Conservation (phyloP, 495 filamentous ascomycete species). For the Trichoderma erinaceum region DNA sequence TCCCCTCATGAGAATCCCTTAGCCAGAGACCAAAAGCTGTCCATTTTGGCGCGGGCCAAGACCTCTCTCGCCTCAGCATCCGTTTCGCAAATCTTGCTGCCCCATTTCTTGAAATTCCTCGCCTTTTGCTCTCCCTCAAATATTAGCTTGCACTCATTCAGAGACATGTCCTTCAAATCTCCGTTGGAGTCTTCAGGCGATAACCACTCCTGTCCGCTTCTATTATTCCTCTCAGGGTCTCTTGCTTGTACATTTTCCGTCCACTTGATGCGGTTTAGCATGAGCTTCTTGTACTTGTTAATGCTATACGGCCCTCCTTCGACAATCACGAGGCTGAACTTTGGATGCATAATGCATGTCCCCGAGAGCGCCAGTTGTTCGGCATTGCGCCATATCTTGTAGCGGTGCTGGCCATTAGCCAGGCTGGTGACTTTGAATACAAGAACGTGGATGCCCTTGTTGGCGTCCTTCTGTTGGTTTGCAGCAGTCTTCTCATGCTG, state of each 20-base stretch:
- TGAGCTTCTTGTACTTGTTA: slow-evolving; percentile 73
- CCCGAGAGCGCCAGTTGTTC: slow-evolving; percentile 82
- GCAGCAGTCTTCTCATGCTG: slow-evolving; percentile 73
- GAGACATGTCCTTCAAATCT: slow-evolving; percentile 67
- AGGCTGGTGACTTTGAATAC: slow-evolving; percentile 87
- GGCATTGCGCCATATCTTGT: slow-evolving; percentile 86
- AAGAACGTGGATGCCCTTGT: slow-evolving; percentile 72
- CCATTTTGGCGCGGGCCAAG: slow-evolving; percentile 75
- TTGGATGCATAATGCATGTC: slow-evolving; percentile 81
- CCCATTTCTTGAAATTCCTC: slow-evolving; percentile 78
- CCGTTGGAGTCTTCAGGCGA: slow-evolving; percentile 73
- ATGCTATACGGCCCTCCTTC: slow-evolving; percentile 82
- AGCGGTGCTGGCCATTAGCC: slow-evolving; percentile 84
- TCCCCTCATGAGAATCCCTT: slow-evolving; percentile 41
- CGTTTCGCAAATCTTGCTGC: slow-evolving; percentile 76
- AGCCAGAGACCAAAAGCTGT: slow-evolving; percentile 92
- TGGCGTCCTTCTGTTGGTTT: slow-evolving; percentile 83
- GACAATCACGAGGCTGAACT: slow-evolving; percentile 80
- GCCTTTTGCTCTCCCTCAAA: slow-evolving; percentile 83
- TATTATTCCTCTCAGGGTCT: slow-evolving; percentile 43
- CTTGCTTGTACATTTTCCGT: slow-evolving; percentile 73
- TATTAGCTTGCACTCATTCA: slow-evolving; percentile 72
- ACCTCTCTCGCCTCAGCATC: slow-evolving; percentile 81
- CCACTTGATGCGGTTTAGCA: slow-evolving; percentile 92
- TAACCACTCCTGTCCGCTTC: slow-evolving; percentile 64